Evolutionary conservation across 345 rosid species (phyloP).

Genomic region (Aquilaria malaccensis): DNA sequence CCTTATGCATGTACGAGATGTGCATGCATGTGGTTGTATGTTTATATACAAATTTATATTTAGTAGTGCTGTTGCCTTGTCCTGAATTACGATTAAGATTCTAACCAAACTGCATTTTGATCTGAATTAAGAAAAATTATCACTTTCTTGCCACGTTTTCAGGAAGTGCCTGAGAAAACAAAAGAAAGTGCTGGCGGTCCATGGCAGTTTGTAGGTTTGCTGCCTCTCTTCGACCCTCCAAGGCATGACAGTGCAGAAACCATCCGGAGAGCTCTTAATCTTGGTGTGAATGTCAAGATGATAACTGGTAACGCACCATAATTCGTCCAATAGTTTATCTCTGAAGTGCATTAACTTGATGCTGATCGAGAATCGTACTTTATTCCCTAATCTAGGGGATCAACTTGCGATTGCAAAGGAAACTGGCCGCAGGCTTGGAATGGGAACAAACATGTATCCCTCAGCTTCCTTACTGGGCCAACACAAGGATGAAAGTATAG

Average conservation of each 20-base stretch:
- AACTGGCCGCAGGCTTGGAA: slow-evolving; percentile 90
- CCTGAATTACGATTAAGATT: no score
- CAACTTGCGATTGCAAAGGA: slow-evolving; percentile 91
- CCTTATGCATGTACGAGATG: background rate
- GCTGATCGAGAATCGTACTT: slow-evolving; percentile 1
- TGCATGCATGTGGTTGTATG: background rate
- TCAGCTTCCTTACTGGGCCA: slow-evolving; percentile 79
- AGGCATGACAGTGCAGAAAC: slow-evolving; percentile 99
- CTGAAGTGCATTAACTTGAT: background rate
- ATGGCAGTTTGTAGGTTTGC: slow-evolving; percentile 76
- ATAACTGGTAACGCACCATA: slow-evolving; percentile 52
- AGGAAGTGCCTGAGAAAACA: slow-evolving; percentile 64
- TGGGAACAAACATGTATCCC: slow-evolving; percentile 97
- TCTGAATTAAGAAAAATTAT: background rate
- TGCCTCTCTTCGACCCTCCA: slow-evolving; percentile 83
- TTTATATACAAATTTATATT: no score
- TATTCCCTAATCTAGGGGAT: slow-evolving; percentile 31
- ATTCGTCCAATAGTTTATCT: background rate
- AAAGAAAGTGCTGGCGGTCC: slow-evolving; percentile 69
- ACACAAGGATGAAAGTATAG: slow-evolving; percentile 51
- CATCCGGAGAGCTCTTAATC: slow-evolving; percentile 77
- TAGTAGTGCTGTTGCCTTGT: background rate
- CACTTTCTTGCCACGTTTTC: slow-evolving; percentile 9
- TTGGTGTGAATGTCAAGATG: slow-evolving; percentile 97
- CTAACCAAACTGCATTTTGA: no score